phyloP scores from a whole-genome alignment of 106 monocot genomes.

The Phalaenopsis aphrodite region DNA sequence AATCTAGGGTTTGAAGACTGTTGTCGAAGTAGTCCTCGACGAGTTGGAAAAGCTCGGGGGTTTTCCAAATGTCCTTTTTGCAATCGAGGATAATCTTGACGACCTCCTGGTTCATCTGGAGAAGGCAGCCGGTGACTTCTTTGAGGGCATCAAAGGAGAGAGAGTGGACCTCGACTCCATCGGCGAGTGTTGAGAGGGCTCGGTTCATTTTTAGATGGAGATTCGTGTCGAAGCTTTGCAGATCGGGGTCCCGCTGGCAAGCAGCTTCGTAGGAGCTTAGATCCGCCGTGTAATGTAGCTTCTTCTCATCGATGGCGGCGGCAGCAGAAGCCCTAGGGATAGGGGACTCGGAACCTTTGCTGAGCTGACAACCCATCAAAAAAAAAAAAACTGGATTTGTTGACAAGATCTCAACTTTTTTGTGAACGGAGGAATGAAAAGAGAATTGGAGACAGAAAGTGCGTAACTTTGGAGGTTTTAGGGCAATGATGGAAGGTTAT shows the following conservation, averaged over 20 bases:
- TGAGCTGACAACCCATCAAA: conserved; percentile 28
- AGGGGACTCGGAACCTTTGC: conserved; percentile 17
- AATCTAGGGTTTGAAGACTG: conserved; percentile 36
- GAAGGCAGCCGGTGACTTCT: conserved; percentile 26
- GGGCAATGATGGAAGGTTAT: neutral
- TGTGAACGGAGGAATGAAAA: neutral
- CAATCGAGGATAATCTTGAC: conserved; percentile 32
- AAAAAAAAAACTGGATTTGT: neutral
- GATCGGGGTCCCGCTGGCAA: conserved; percentile 28
- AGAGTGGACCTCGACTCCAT: conserved; percentile 23
- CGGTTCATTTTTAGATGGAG: conserved; percentile 29
- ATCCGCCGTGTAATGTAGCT: conserved; percentile 12
- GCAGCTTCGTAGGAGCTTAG: conserved; percentile 28
- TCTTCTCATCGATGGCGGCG: neutral
- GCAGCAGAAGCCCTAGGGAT: neutral
- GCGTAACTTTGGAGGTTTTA: neutral
- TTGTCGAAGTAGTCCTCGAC: conserved; percentile 52
- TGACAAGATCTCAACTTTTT: neutral
- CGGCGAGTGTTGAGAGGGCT: conserved; percentile 28
- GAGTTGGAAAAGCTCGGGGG: conserved; percentile 32
- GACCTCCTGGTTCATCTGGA: conserved; percentile 37
- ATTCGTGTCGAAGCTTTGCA: conserved; percentile 28
- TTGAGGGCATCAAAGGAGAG: conserved; percentile 40
- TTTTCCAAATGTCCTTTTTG: conserved; percentile 35
- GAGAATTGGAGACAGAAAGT: neutral